Evolutionary conservation across 352 stramenopile genomes (phyloP), one percentile per base, ranked within the genome.

Genomic region (Pythium graminicola): DNA sequence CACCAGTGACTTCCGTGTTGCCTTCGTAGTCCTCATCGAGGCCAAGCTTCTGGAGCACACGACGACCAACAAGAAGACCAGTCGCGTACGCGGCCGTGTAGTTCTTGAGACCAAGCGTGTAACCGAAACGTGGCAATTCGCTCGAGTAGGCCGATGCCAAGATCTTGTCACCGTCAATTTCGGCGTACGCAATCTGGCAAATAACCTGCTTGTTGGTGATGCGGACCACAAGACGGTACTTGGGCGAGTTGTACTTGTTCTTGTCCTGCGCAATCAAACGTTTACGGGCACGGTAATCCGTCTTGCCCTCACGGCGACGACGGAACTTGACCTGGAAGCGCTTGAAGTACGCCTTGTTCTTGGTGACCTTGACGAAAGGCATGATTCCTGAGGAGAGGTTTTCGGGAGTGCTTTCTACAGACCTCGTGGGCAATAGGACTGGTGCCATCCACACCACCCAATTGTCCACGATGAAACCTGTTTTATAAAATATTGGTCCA

Each of bases 201-300:
- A 99, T 98, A 13, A 99, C 89, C 67, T 98, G 75, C 55, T 80
- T 93, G 86, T 98, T 98, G 54, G 94, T 98, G 72, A 97, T 95
- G 64, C 92, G 89, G 50, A 97, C 93, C 8, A 98, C 91, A 26
- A 98, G 83, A 52, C 93, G 83, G 77, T 98, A 98, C 86, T 99
- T 99, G 54, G 95, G 96, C 60, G 89, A 96, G 81, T 99, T 97
- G 94, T 99, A 99, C 88, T 99, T 99, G 95, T 99, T 99, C 94
- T 99, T 99, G 72, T 98, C 96, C 72, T 99, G 94, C 55, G 88
- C 95, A 64, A 98, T 98, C 1, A 99, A 75, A 67, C 95, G 88
- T 83, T 99, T 99, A 67, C 97, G 95, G 49, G 97, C 94, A 70
- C 96, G 95, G 90, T 99, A 99, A 81, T 99, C 97, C 58, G 97